Evolutionary conservation across 306 rosid species (phyloP), one percentile per base, ranked within the genome.

Genomic region (Trifolium subterraneum): DNA sequence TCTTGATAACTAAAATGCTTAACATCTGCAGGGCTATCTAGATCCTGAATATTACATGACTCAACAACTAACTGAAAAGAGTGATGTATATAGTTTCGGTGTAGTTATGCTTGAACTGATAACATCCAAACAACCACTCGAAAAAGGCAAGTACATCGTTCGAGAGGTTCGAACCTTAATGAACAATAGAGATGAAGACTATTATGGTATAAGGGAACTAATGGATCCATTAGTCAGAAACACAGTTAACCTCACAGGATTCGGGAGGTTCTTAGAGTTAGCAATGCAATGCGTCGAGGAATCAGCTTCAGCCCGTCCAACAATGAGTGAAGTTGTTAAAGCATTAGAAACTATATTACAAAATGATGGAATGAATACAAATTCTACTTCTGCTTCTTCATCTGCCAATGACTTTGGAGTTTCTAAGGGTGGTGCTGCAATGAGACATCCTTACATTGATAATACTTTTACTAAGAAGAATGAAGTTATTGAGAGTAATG

Each of bases 41-140:
- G 99, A 94, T 83, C 99, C 97, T 2, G 95, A 94, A 82, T 94
- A 94, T 65, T 94, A 94, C 87, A 84, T 90, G 96, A 94, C 96
- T 19, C 96, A 94, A 60, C 97, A 94, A 52, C 75, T 94, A 35
- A 90, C 96, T 0, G 97, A 90, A 64, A 94, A 92, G 80, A 92
- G 97, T 38, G 99, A 94, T 23, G 96, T 92, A 39, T 94, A 94
- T 75, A 92, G 99, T 62, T 94, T 87, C 33, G 99, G 99, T 10
- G 97, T 94, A 0, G 97, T 94, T 1, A 90, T 94, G 97, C 84
- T 94, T 20, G 99, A 94, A 73, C 73, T 94, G 22, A 75, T 94
- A 78, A 88, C 94, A 5, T 88, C 96, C 3, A 86, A 73, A 85
- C 96, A 88, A 63, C 95, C 99, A 3, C 90, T 94, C 15, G 96